Base-by-base conservation (phyloP, 441 rosid genomes). In the Jatropha podagrica region DNA sequence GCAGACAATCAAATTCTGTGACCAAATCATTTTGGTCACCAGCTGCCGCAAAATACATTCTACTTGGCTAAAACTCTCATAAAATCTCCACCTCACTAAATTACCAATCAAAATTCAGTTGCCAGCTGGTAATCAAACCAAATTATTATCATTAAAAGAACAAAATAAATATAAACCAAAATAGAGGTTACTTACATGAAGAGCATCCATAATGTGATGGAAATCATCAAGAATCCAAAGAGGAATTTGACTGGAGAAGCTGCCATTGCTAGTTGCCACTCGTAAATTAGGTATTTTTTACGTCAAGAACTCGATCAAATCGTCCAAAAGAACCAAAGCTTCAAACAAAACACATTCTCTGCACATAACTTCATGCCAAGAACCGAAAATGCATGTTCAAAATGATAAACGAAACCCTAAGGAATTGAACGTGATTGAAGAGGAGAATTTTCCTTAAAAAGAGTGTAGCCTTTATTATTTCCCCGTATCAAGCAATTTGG, bases 191-290 rank as follows among this genome's bases (percentile, higher is more conserved):
- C 98, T 84, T 86, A 96, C 99, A 94, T 86, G 90, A 96, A 91
- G 79, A 92, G 82, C 84, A 94, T 74, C 98, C 98, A 96, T 75
- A 96, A 83, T 80, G 88, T 78, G 83, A 96, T 82, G 81, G 92
- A 96, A 80, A 86, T 82, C 68, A 89, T 78, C 71, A 96, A 83
- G 88, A 96, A 96, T 18, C 97, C 97, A 68, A 92, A 87, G 84
- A 96, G 91, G 86, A 96, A 89, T 78, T 89, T 92, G 65, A 89
- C 99, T n/a, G 96, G 97, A 61, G 98, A 94, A 82, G 90, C 93
- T 63, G 89, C 90, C 98, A 93, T 94, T 79, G 69, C 72, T 58
- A 54, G 78, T 49, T 8, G 9, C 15, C 12, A 4, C 38, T 1
- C 6, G 27, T 10, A 58, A 71, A 52, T 38, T 56, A 49, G 62